Conservation (phyloP, 2,329 filamentous ascomycete species). For the Paracamarosporium sp. region DNA sequence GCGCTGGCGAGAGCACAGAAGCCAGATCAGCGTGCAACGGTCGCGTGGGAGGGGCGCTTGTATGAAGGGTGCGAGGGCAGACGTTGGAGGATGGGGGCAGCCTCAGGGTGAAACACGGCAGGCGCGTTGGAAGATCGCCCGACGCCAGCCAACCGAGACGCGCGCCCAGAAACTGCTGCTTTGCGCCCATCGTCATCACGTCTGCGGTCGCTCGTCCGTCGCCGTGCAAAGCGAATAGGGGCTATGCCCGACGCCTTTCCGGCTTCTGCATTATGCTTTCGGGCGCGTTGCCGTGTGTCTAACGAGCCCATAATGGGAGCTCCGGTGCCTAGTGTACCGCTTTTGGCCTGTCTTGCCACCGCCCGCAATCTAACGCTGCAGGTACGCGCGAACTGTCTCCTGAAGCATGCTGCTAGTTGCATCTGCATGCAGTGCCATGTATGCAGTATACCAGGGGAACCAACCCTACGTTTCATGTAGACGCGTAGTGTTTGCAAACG, state of each 20-base stretch:
- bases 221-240: conserved; percentile 8
- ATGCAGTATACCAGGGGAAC: background rate
- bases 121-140: conserved; percentile 9
- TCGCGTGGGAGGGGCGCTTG: conserved; percentile 2
- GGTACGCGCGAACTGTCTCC: conserved; percentile 13
- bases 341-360: background rate
- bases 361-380: conserved; percentile 14
- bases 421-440: background rate
- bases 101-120: conserved; percentile 27
- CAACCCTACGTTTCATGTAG: conserved; percentile 1
- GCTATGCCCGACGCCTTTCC: background rate
- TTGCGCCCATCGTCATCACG: background rate
- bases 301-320: background rate
- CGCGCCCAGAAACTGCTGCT: conserved; percentile 1
- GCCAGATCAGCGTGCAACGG: background rate
- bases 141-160: conserved; percentile 5
- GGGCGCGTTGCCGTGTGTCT: background rate
- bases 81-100: conserved; percentile 3
- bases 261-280: background rate
- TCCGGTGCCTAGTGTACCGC: background rate
- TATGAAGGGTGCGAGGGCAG: background rate
- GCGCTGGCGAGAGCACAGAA: conserved; percentile 1
- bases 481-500: background rate
- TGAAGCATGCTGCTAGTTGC: conserved; percentile 3
- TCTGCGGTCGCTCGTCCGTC: background rate